Base-by-base conservation (phyloP, 306 rosid species). In the Acacia crassicarpa region DNA sequence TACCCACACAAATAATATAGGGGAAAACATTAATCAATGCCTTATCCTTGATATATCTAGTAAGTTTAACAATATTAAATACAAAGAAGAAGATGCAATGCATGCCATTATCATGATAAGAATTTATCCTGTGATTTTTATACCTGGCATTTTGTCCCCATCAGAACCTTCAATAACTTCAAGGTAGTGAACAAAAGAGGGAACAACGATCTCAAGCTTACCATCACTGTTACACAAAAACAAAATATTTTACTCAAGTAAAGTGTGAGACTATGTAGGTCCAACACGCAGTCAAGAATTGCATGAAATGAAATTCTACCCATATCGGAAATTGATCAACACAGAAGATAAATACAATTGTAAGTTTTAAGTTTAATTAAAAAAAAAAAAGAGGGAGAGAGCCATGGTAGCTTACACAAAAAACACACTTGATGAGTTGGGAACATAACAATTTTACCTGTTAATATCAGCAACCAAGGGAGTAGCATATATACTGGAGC, bases 101-200 rank as follows among this genome's bases (percentile, higher is more conserved):
- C 48, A 80, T 46, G 73, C 33, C 75, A 67, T 59, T 54, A 66
- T 63, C 73, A 62, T 38, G 9, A 69, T 32, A 62, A 65, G 58
- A 72, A 85, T 53, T 72, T 48, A 62, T 62, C 78, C 53, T 3
- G 35, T n/a, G 6, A 62, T 59, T 44, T 5, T 59, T 43, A 49
- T 91, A 96, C 99, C 99, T 67, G 99, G 94, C 88, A 91, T 86
- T 88, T 96, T 96, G 82, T 96, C 99, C 82, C 99, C 99, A 82
- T 96, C 99, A n/a, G 94, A 84, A 41, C 99, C 99, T 74, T 96
- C 99, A 9, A 96, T 82, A 83, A 93, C 99, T 79, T 96, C 99
- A 72, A 96, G 99, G 83, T 96, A 96, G 84, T 96, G 99, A 81
- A 96, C 92, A 77, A 96, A 96, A 69, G 99, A 96, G 0, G 99